A percentile compares a stretch with the other conserved stretches of the same genome.
phyloP scores from a whole-genome alignment of 1,284 basidiomycete species.

The Tremellales sp. region DNA sequence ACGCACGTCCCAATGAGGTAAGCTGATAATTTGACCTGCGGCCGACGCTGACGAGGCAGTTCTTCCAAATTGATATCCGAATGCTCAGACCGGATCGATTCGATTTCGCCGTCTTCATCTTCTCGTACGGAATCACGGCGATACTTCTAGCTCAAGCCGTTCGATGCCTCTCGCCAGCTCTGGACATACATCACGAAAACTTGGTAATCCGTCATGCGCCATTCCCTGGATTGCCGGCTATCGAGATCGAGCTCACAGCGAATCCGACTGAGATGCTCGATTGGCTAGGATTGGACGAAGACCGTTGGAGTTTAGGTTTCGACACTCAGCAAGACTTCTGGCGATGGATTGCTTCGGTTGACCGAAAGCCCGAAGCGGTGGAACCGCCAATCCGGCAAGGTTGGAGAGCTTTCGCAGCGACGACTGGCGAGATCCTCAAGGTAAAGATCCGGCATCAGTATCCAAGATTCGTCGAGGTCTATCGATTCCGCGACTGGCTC shows the following conservation, averaged over 20 bases:
- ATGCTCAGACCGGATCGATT: conserved; percentile 13
- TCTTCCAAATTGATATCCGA: conserved; percentile 36
- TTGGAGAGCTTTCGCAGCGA: background rate
- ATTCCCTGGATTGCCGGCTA: conserved; percentile 16
- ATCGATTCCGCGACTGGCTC: too few species aligned
- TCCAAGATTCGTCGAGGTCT: too few species aligned
- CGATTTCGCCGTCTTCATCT: conserved; percentile 13
- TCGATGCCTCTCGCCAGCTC: conserved; percentile 7
- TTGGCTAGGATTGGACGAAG: conserved; percentile 30
- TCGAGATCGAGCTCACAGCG: conserved; percentile 22
- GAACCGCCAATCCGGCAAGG: background rate
- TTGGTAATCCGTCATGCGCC: conserved; percentile 22
- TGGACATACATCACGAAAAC: conserved; percentile 15
- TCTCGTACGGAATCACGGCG: conserved; percentile 18
- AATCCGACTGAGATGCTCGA: conserved; percentile 19
- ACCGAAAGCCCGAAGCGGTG: background rate
- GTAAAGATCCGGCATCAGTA: too few species aligned
- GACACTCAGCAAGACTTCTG: conserved; percentile 15
- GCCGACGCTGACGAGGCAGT: conserved; percentile 5
- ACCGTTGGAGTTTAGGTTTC: conserved; percentile 12
- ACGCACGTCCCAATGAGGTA: conserved; percentile 5
- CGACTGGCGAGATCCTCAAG: background rate
- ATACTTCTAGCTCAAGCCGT: conserved; percentile 10
- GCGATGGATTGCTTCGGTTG: conserved; percentile 14
- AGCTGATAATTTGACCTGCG: background rate